Evolutionary conservation across 768 basidiomycete species (phyloP).

Genomic region (Leucocoprinus leucothites): DNA sequence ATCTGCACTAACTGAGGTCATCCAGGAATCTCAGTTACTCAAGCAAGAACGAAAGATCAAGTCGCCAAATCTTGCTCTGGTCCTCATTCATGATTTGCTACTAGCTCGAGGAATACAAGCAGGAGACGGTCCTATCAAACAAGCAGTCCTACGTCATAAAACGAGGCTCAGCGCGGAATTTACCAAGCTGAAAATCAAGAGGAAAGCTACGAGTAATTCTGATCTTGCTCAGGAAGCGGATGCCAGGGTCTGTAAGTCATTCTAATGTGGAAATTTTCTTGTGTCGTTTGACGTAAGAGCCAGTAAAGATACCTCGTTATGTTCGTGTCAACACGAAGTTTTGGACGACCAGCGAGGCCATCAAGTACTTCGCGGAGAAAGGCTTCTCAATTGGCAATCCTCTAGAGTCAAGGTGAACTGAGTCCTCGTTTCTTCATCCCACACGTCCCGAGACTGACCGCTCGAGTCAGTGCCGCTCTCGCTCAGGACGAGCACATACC

Average conservation of each 20-base stretch:
- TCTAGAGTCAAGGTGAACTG: slow-evolving; percentile 47
- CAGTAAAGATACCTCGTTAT: slow-evolving; percentile 79
- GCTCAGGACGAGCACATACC: slow-evolving; percentile 77
- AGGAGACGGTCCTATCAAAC: slow-evolving; percentile 86
- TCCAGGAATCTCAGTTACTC: slow-evolving; percentile 63
- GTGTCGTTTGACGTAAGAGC: slow-evolving; percentile 9
- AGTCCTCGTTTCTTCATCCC: slow-evolving; percentile 2
- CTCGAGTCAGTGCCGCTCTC: slow-evolving; percentile 53
- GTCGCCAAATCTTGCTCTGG: slow-evolving; percentile 72
- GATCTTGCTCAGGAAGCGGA: slow-evolving; percentile 65
- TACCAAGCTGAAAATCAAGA: slow-evolving; percentile 76
- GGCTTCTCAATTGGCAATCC: slow-evolving; percentile 57
- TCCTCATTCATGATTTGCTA: slow-evolving; percentile 90
- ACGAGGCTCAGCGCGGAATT: slow-evolving; percentile 86
- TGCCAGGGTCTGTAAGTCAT: slow-evolving; percentile 53
- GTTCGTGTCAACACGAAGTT: slow-evolving; percentile 75
- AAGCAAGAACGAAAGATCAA: slow-evolving; percentile 77
- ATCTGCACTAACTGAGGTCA: slow-evolving; percentile 66
- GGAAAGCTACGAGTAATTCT: slow-evolving; percentile 58
- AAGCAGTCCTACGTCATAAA: slow-evolving; percentile 84
- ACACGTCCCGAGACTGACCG: slow-evolving; percentile 8
- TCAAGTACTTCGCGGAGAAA: slow-evolving; percentile 48
- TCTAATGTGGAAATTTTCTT: slow-evolving; percentile 7
- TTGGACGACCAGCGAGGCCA: slow-evolving; percentile 65
- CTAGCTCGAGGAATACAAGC: slow-evolving; percentile 85